Conservation (phyloP, 352 stramenopile genomes). For the Phytophthora capsici region DNA sequence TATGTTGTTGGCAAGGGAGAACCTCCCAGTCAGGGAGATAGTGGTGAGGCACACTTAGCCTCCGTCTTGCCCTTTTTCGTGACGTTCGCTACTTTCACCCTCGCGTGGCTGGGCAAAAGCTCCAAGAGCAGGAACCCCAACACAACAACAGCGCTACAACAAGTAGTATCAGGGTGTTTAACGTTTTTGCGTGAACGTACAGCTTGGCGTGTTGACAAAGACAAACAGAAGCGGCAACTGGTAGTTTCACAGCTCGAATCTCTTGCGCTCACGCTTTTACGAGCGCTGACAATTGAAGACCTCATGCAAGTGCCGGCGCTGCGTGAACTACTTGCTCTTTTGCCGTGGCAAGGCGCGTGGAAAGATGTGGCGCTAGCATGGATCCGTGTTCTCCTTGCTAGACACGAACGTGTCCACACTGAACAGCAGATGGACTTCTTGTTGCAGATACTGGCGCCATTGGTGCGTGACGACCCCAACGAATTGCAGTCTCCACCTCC, state of each 20-base stretch:
- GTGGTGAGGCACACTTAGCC: conserved; percentile 13
- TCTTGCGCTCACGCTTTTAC: conserved; percentile 42
- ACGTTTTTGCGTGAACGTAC: conserved; percentile 32
- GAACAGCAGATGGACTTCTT: conserved; percentile 61
- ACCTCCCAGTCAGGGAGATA: conserved; percentile 1
- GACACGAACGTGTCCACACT: conserved; percentile 41
- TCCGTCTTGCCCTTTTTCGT: conserved; percentile 56
- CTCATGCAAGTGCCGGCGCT: conserved; percentile 48
- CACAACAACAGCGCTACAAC: conserved; percentile 33
- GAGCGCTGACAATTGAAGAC: conserved; percentile 42
- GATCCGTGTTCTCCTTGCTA: conserved; percentile 51
- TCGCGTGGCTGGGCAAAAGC: conserved; percentile 38
- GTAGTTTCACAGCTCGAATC: conserved; percentile 34
- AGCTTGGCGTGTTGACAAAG: conserved; percentile 36
- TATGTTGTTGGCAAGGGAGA: conserved; percentile 14
- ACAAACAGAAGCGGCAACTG: conserved; percentile 31
- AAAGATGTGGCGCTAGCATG: conserved; percentile 62
- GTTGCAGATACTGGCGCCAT: conserved; percentile 84
- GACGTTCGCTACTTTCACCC: conserved; percentile 59
- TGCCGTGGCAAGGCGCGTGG: conserved; percentile 63
- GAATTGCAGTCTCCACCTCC: conserved; percentile 29
- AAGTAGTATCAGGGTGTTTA: conserved; percentile 41
- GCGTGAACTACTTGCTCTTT: conserved; percentile 42
- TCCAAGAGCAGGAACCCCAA: conserved; percentile 5
- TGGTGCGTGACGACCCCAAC: conserved; percentile 87